Conservation (phyloP, 768 basidiomycete species). For the Solioccasus polychromus region DNA sequence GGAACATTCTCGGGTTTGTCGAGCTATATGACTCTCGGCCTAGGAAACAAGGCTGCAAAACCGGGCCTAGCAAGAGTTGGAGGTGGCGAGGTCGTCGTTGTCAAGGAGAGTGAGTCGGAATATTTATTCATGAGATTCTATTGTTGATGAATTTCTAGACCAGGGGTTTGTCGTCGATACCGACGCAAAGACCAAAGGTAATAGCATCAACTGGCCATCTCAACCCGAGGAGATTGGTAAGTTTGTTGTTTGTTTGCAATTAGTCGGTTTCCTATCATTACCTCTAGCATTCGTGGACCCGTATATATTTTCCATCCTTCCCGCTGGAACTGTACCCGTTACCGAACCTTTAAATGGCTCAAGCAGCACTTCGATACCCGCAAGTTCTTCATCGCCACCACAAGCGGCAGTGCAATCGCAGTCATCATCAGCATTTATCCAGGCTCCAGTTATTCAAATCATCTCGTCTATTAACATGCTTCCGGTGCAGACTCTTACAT, state of each 20-base stretch:
- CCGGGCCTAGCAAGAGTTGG: slow-evolving; percentile 54
- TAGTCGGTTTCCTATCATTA: slow-evolving; percentile 51
- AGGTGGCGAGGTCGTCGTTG: slow-evolving; percentile 65
- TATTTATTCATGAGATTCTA: not conserved
- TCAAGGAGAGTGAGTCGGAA: slow-evolving; percentile 70
- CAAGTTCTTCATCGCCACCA: slow-evolving; percentile 8
- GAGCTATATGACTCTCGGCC: slow-evolving; percentile 82
- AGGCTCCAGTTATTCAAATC: slow-evolving; percentile 65
- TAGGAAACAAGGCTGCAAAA: slow-evolving; percentile 66
- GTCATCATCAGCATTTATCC: slow-evolving; percentile 37
- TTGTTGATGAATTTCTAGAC: slow-evolving; percentile 39
- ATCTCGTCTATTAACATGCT: slow-evolving; percentile 66
- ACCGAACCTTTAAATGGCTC: slow-evolving; percentile 20
- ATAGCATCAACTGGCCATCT: slow-evolving; percentile 68
- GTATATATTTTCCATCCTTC: slow-evolving; percentile 74
- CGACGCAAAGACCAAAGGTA: slow-evolving; percentile 52
- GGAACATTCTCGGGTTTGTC: slow-evolving; percentile 73
- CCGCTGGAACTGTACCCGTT: slow-evolving; percentile 56
- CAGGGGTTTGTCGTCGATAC: slow-evolving; percentile 63
- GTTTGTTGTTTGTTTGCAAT: slow-evolving; percentile 53
- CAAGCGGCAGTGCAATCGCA: slow-evolving; percentile 26
- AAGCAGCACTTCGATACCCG: slow-evolving; percentile 12
- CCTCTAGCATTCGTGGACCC: slow-evolving; percentile 66
- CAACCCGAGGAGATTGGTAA: slow-evolving; percentile 79
- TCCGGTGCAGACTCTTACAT: slow-evolving; percentile 58